Evolutionary conservation across 129 eudicot species (phyloP).

Genomic region (Cynara cardunculus): DNA sequence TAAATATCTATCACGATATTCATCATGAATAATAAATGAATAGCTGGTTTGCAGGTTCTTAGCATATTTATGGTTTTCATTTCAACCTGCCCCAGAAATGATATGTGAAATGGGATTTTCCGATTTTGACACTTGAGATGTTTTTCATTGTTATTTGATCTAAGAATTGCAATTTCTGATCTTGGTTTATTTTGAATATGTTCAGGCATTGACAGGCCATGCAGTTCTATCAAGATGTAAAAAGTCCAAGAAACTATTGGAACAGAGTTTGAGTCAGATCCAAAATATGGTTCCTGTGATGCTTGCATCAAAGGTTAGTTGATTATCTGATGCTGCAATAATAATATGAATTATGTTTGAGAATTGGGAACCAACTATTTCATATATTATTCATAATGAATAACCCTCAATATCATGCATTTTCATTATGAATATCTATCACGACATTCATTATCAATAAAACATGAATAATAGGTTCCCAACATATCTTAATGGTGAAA

Average conservation of each 20-base stretch:
- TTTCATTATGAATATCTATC: neutral
- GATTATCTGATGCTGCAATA: constrained; percentile 1
- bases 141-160: neutral
- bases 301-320: constrained; percentile 66
- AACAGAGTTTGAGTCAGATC: constrained; percentile 56
- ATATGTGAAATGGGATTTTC: neutral
- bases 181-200: constrained; percentile 16
- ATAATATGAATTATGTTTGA: neutral
- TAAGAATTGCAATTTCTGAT: neutral
- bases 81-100: neutral
- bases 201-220: constrained; percentile 80
- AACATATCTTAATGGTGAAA: neutral
- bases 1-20: no score
- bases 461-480: neutral
- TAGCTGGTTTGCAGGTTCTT: neutral
- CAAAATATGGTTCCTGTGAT: constrained; percentile 69
- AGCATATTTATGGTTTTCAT: neutral
- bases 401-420: neutral
- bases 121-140: neutral
- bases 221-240: constrained; percentile 56
- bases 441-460: neutral
- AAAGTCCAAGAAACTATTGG: constrained; percentile 42
- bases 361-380: neutral
- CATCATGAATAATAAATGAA: neutral
- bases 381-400: neutral